Conservation (phyloP, 2,329 filamentous ascomycete genomes). For the Sporothrix brasiliensis region DNA sequence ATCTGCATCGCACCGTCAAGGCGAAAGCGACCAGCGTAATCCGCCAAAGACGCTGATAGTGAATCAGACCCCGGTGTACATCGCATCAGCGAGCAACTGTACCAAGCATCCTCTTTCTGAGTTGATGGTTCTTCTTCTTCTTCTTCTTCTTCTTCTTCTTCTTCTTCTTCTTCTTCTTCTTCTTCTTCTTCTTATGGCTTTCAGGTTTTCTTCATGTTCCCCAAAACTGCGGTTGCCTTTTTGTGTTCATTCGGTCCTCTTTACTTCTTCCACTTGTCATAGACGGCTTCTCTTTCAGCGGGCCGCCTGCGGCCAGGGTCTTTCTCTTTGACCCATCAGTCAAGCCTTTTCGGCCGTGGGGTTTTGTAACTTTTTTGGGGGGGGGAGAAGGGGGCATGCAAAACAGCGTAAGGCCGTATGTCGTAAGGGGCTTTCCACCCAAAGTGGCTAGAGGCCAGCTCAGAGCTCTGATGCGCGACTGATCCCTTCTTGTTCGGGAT, state of each 20-base stretch:
- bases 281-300: slow-evolving; percentile 4
- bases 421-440: slow-evolving; percentile 13
- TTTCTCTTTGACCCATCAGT: background rate
- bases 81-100: too few species aligned
- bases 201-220: background rate
- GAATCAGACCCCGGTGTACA: background rate
- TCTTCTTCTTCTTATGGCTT: background rate
- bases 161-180: background rate
- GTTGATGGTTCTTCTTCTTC: background rate
- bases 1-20: slow-evolving; percentile 13
- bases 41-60: background rate
- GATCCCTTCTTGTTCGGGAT: slow-evolving; percentile 21
- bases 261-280: slow-evolving; percentile 6
- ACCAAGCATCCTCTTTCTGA: background rate
- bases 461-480: background rate
- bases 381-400: background rate
- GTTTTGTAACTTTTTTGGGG: background rate
- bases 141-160: background rate
- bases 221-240: background rate
- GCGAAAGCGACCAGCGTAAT: slow-evolving; percentile 16
- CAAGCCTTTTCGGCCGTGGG: background rate
- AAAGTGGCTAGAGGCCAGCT: background rate
- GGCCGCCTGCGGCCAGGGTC: background rate
- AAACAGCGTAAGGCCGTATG: background rate
- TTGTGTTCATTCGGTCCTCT: background rate